Evolutionary conservation across 1,139 yeast genomes (phyloP), one percentile per base, ranked within the genome.

Genomic region (Debaryomyces singareniensis): DNA sequence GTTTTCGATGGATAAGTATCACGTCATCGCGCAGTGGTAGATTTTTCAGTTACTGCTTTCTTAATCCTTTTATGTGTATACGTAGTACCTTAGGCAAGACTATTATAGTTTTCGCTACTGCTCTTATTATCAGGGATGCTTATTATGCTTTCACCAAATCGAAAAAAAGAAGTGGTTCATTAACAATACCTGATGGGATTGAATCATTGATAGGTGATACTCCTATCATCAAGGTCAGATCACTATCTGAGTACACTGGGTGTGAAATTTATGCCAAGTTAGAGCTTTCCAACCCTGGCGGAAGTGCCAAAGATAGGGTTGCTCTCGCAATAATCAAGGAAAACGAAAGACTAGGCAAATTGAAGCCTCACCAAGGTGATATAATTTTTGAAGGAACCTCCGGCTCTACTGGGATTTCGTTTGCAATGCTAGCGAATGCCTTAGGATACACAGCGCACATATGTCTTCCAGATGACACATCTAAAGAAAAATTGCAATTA

Each of bases 391-490:
- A 91, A 59, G 98, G 98, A 3, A 91, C 97, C 0, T 79, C 93
- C 7, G 97, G 97, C 0, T 85, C 96, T 1, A 91, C 98, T 0
- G 98, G 98, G 5, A 91, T 91, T 16, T 84, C 96, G 2, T 72
- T 91, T 42, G 96, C 97, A 1, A 74, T 86, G 57, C 68, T 91
- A 15, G 84, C 95, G 38, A 76, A 87, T 43, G 84, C 96, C 0
- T 55, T 84, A 36, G 98, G 98, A 0, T 89, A 89, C 52, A 74
- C 71, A 10, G 84, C 95, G 0, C 96, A 87, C 47, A 91, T 91
- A 18, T 89, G 94, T 35, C 65, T 91, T n/a, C 98, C 97, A 0
- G 93, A 87, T 51, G 98, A 91, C 48, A 91, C 97, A 0, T 81
- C 95, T 0, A 67, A 65, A 2, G 97, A 91, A 44, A 91, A 91